A percentile compares a stretch with the other conserved stretches of the same genome.
These are phyloP conservation scores for Draba incana DNA, from an alignment of 345 rosid genomes.

Conservation along the genomic window DNA sequence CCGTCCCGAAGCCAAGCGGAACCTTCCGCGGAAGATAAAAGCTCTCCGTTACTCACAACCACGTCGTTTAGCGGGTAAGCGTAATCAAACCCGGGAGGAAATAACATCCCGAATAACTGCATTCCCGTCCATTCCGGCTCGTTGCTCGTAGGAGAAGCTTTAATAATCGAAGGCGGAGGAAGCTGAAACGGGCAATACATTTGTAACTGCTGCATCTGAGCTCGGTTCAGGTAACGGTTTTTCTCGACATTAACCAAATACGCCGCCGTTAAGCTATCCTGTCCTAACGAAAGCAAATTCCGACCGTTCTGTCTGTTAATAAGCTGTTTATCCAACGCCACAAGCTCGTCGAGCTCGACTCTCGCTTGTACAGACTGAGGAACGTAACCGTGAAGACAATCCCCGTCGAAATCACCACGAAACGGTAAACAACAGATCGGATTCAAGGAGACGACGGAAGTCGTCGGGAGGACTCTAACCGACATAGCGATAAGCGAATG, in stretches of 20 bases:
- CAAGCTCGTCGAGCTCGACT: slow-evolving; percentile 83
- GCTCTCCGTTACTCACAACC: slow-evolving; percentile 60
- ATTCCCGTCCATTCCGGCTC: slow-evolving; percentile 78
- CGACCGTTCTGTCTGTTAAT: slow-evolving; percentile 74
- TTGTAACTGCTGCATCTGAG: slow-evolving; percentile 77
- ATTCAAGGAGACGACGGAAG: slow-evolving; percentile 77
- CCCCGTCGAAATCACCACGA: slow-evolving; percentile 97
- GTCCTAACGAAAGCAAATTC: slow-evolving; percentile 74
- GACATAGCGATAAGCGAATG: slow-evolving; percentile 84
- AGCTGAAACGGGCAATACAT: slow-evolving; percentile 63
- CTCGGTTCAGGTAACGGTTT: slow-evolving; percentile 47
- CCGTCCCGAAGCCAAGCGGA: slow-evolving; percentile 76
- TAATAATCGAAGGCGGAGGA: slow-evolving; percentile 53
- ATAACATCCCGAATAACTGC: slow-evolving; percentile 79
- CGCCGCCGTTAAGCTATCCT: slow-evolving; percentile 82
- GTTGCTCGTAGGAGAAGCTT: slow-evolving; percentile 46
- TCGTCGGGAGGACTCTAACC: slow-evolving; percentile 68
- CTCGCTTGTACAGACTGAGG: slow-evolving; percentile 78
- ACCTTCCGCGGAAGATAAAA: slow-evolving; percentile 64
- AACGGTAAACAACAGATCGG: slow-evolving; percentile 89
- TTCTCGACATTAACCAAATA: slow-evolving; percentile 70
- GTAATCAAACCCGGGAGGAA: slow-evolving; percentile 70
- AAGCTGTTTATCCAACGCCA: slow-evolving; percentile 77
- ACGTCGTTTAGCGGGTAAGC: slow-evolving; percentile 50
- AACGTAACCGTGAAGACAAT: slow-evolving; percentile 92